Conservation (phyloP, 805 yeast species). For the Lipomyces orientalis region DNA sequence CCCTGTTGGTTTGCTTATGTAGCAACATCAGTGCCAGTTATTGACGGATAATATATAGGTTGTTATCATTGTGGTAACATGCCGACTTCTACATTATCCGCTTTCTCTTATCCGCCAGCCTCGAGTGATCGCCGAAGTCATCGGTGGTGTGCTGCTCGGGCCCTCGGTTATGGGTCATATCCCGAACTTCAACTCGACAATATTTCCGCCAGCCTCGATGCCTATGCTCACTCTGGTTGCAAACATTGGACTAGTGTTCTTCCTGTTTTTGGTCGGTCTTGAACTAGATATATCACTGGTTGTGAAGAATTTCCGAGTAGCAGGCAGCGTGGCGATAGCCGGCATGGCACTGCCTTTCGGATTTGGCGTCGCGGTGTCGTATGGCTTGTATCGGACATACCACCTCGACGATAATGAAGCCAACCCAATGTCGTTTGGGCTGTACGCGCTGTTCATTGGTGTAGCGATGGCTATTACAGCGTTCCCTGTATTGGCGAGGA, state of each 20-base stretch:
- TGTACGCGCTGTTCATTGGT: slow-evolving; percentile 79
- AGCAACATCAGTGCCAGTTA: not conserved
- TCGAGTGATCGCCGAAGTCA: slow-evolving; percentile 79
- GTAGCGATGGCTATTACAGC: slow-evolving; percentile 87
- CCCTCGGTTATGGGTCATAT: slow-evolving; percentile 77
- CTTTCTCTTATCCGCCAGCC: slow-evolving; percentile 71
- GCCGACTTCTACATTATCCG: slow-evolving; percentile 67
- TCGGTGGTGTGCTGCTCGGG: slow-evolving; percentile 75
- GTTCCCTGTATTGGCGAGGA: slow-evolving; percentile 81
- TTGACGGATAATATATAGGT: slow-evolving; percentile 46
- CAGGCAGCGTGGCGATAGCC: slow-evolving; percentile 69
- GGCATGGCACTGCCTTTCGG: slow-evolving; percentile 83
- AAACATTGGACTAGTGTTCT: slow-evolving; percentile 73
- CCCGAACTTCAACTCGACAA: slow-evolving; percentile 66
- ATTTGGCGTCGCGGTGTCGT: slow-evolving; percentile 72
- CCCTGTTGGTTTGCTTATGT: not conserved
- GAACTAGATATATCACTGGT: slow-evolving; percentile 76
- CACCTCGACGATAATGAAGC: slow-evolving; percentile 41
- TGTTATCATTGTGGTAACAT: slow-evolving; percentile 51
- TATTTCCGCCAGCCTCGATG: slow-evolving; percentile 68
- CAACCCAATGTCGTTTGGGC: slow-evolving; percentile 62
- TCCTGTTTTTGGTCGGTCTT: slow-evolving; percentile 76
- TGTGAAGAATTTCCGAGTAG: slow-evolving; percentile 62
- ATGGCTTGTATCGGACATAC: slow-evolving; percentile 63
- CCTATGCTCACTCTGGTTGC: slow-evolving; percentile 71